These are phyloP conservation scores for Peltaster fructicola DNA, from an alignment of 2,329 filamentous ascomycete species.

Conservation along the genomic window DNA sequence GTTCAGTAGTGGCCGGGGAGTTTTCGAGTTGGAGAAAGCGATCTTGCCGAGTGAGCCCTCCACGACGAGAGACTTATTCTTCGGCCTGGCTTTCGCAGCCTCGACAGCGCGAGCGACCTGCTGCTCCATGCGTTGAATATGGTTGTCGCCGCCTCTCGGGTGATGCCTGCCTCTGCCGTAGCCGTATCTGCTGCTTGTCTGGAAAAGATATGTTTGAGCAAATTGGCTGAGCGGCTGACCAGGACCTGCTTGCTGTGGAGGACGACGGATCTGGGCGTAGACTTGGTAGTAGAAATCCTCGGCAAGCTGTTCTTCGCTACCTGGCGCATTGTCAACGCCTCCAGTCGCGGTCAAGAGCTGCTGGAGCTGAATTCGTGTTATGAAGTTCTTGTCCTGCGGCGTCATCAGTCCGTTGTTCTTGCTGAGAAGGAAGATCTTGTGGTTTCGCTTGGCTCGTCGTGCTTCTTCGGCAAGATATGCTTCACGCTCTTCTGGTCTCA, in stretches of 20 bases:
- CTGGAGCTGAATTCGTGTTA: constrained; percentile 92
- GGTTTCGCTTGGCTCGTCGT: constrained; percentile 87
- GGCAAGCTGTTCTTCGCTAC: constrained; percentile 59
- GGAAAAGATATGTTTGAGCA: constrained; percentile 91
- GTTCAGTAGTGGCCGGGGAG: constrained; percentile 82
- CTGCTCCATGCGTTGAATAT: constrained; percentile 98
- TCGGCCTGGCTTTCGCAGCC: constrained; percentile 90
- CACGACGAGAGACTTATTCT: constrained; percentile 92
- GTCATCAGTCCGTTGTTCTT: constrained; percentile 97
- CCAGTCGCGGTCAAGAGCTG: constrained; percentile 87
- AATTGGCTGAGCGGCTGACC: constrained; percentile 90
- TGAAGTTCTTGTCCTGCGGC: constrained; percentile 98
- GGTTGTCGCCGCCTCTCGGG: constrained; percentile 75
- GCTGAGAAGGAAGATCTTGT: constrained; percentile 88
- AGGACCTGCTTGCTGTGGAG: constrained; percentile 69
- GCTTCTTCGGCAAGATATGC: constrained; percentile 80
- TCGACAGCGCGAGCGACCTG: constrained; percentile 95
- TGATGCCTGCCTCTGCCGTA: constrained; percentile 48
- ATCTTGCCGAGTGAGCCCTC: constrained; percentile 96
- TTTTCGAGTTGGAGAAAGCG: constrained; percentile 97
- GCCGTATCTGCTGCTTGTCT: constrained; percentile 72
- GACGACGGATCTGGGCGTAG: constrained; percentile 76
- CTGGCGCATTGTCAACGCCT: constrained; percentile 55
- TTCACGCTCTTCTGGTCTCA: constrained; percentile 70
- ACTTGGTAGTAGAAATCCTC: constrained; percentile 99